phyloP scores from a whole-genome alignment of 2,329 filamentous ascomycete genomes.

The Penicillium digitatum region DNA sequence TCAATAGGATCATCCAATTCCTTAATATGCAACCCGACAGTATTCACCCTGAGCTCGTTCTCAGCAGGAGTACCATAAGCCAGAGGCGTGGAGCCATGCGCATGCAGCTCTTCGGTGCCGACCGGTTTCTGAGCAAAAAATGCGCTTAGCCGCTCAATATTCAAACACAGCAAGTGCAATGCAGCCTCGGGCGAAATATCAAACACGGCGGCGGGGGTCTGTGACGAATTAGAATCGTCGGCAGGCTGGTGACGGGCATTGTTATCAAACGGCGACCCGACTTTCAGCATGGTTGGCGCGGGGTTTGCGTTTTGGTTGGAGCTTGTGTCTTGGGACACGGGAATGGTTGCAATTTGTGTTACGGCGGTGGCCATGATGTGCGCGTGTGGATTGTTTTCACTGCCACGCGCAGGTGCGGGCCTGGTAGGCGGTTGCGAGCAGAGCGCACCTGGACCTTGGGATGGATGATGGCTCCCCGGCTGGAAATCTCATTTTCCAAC shows the following conservation, averaged over 20 bases:
- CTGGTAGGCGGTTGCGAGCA: constrained; percentile 10
- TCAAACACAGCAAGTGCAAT: constrained; percentile 71
- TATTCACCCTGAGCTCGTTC: constrained; percentile 22
- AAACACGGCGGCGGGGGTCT: constrained; percentile 49
- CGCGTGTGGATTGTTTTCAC: constrained; percentile 17
- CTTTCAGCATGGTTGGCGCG: constrained; percentile 13
- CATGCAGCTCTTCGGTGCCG: constrained; percentile 23
- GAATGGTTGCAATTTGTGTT: constrained; percentile 16
- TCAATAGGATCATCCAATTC: constrained; percentile 48
- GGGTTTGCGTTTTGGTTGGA: constrained; percentile 2
- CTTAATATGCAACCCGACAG: constrained; percentile 37
- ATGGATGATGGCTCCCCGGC: constrained; percentile 21
- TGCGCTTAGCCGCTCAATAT: constrained; percentile 58
- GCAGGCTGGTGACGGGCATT: neutral
- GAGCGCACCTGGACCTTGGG: constrained; percentile 26
- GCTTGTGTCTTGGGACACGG: constrained; percentile 2
- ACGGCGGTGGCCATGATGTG: constrained; percentile 9
- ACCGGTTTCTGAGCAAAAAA: constrained; percentile 51
- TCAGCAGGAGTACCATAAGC: constrained; percentile 26
- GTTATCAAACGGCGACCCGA: constrained; percentile 9
- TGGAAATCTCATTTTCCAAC: constrained; percentile 36
- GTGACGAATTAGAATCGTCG: neutral
- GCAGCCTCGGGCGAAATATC: constrained; percentile 68
- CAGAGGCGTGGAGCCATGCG: constrained; percentile 47
- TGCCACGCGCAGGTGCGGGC: constrained; percentile 14